Evolutionary conservation across 2,329 filamentous ascomycete genomes (phyloP).

Genomic region (Trichoderma breve): DNA sequence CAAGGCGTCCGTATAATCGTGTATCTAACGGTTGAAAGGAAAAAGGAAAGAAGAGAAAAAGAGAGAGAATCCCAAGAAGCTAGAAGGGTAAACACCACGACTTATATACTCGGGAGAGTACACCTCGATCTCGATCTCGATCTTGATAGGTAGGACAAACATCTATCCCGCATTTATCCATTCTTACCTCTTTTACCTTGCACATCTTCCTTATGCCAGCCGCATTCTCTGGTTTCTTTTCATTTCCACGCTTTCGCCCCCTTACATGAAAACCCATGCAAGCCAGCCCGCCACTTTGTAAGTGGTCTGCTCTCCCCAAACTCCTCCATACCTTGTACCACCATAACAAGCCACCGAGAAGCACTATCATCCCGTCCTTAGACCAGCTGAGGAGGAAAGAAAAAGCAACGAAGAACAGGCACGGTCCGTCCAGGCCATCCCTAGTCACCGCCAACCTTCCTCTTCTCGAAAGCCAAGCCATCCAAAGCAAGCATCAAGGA

Average conservation of each 20-base stretch:
- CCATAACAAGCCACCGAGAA: neutral
- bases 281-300: neutral
- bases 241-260: neutral
- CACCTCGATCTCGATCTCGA: neutral
- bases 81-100: neutral
- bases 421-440: neutral
- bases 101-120: neutral
- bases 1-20: neutral
- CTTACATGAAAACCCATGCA: conserved; percentile 3
- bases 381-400: neutral
- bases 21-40: neutral
- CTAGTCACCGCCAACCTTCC: neutral
- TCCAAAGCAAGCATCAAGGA: neutral
- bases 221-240: neutral
- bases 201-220: neutral
- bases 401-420: neutral
- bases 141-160: neutral
- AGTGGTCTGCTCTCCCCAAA: neutral
- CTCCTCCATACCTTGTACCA: neutral
- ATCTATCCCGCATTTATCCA: neutral
- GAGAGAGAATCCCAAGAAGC: neutral
- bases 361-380: neutral
- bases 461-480: neutral
- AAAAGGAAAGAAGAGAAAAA: neutral
- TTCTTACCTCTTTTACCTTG: neutral